Evolutionary conservation across 495 filamentous ascomycete species (phyloP).

Genomic region (Apiosordaria backusii): DNA sequence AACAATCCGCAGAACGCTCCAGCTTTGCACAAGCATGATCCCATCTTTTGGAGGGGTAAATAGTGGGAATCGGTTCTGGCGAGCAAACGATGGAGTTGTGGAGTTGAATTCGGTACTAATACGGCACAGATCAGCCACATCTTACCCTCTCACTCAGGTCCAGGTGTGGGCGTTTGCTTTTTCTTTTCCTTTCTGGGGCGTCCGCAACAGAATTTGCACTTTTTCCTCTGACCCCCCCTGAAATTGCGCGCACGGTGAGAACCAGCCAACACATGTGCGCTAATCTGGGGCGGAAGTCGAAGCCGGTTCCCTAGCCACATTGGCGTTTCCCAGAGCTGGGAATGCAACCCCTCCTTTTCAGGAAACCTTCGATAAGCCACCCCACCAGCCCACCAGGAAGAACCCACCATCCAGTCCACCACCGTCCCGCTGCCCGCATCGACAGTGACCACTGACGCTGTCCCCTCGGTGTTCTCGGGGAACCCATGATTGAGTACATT

Average conservation of each 20-base stretch:
- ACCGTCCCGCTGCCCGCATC: not conserved
- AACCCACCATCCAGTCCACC: not conserved
- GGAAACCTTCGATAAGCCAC: constrained; percentile 22
- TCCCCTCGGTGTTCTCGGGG: constrained; percentile 16
- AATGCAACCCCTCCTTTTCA: constrained; percentile 21
- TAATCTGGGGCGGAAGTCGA: constrained; percentile 28
- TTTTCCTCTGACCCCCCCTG: constrained; percentile 13
- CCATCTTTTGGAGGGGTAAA: constrained; percentile 10
- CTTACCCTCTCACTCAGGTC: not conserved
- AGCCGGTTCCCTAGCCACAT: constrained; percentile 23
- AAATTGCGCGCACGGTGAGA: constrained; percentile 25
- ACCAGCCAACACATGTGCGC: constrained; percentile 26
- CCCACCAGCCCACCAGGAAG: constrained; percentile 9
- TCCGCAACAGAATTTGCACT: not conserved
- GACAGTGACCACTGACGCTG: not conserved
- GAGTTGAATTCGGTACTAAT: not conserved
- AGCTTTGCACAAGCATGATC: constrained; percentile 10
- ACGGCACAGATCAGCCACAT: not conserved
- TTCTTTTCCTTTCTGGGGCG: not conserved
- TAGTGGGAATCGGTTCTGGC: not conserved
- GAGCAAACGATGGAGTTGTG: not conserved
- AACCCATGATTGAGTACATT: not conserved
- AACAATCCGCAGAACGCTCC: constrained; percentile 5
- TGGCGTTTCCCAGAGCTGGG: constrained; percentile 22
- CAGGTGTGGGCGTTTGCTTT: not conserved